Base-by-base conservation (phyloP, 495 filamentous ascomycete species). In the Platismatia glauca region DNA sequence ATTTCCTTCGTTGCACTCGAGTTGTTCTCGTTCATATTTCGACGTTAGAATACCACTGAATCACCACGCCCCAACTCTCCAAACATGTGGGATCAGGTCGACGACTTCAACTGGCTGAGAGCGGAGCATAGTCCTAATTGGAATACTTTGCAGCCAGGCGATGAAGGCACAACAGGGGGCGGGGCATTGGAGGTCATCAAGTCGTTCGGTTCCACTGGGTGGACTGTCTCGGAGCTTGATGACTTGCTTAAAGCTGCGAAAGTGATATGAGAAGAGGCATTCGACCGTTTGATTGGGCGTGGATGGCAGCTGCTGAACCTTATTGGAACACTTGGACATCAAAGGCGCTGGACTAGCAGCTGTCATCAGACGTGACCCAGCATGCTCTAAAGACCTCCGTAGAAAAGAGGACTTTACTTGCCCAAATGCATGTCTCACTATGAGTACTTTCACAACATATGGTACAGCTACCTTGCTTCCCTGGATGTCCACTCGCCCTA, bases 81-180 rank as follows among this genome's bases (percentile, higher is more conserved):
- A 61, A 91, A 94, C 72, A 78, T 86, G 62, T 98, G 90, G 88
- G 83, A 89, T 67, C 84, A 95, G 69, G 86, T 98, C 18, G 89
- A 97, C 69, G 94, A 98, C 68, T 98, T 98, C 78, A 94, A 95
- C 73, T 97, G 95, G 95, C 80, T 96, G 64, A 95, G 91, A 73
- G 77, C 81, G 15, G 89, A 88, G 55, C 85, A 83, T 22, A 96
- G 89, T 67, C 94, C 94, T 1, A 91, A 98, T 71, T 98, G 93
- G 91, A 82, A 78, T 53, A 69, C 92, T 13, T 62, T 97, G 46
- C 75, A 80, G 20, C 79, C 80, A 52, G 78, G 77, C 24, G 77
- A 88, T 41, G 24, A 31, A 31, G 22, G 34, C 34, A 62, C 41
- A 12, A 43, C 64, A 13, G n/a, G 31, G 24, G 31, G 29, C 18